A percentile compares a stretch with the other conserved stretches of the same genome.
These are phyloP conservation scores for Crataegus laevigata DNA, from an alignment of 306 rosid genomes.

Conservation along the genomic window DNA sequence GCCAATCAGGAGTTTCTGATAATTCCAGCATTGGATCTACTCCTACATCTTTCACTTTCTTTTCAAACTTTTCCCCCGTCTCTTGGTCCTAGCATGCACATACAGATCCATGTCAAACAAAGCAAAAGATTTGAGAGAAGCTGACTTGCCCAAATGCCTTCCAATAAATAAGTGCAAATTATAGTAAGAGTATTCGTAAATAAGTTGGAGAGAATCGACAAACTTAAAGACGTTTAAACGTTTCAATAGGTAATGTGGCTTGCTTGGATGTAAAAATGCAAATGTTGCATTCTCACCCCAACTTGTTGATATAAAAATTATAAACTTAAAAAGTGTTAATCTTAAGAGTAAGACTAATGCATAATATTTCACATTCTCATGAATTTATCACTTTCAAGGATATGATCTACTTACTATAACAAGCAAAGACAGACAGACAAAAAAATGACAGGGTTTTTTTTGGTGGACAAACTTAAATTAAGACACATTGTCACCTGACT, in stretches of 20 bases:
- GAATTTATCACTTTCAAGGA: neutral
- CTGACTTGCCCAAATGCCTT: neutral
- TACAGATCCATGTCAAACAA: neutral
- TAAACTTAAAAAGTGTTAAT: neutral
- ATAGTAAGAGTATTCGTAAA: neutral
- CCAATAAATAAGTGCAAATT: neutral
- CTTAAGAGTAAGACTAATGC: neutral
- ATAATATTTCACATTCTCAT: neutral
- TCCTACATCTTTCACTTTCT: constrained; percentile 49
- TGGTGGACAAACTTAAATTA: too few species aligned
- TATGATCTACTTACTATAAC: neutral
- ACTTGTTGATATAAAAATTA: neutral
- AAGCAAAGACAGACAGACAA: neutral
- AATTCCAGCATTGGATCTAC: constrained; percentile 54
- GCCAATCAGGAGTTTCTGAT: constrained; percentile 67
- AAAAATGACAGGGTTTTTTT: neutral
- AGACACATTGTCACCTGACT: constrained; percentile 52
- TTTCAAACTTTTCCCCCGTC: constrained; percentile 26
- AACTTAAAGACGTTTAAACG: too few species aligned
- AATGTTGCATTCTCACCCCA: neutral
- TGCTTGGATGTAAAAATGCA: neutral
- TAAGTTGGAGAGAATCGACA: neutral
- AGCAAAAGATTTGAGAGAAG: neutral
- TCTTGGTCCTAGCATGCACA: constrained; percentile 41
- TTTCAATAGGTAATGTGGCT: too few species aligned